phyloP scores from a whole-genome alignment of 306 rosid genomes.

The Prunus mume region DNA sequence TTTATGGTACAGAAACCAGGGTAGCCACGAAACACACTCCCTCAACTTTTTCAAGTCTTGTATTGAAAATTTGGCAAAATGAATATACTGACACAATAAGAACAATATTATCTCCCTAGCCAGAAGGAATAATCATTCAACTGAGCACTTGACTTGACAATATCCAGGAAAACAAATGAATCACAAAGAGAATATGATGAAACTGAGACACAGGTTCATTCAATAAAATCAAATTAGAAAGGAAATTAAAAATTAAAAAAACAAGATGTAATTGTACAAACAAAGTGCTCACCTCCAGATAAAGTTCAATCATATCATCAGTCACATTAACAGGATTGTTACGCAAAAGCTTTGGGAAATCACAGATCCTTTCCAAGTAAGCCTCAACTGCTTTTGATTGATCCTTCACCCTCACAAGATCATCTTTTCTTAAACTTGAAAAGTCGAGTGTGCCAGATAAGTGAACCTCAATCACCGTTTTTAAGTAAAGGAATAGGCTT shows the following conservation, averaged over 20 bases:
- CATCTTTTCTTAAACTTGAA: constrained; percentile 52
- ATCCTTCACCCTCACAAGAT: constrained; percentile 43
- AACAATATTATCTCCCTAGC: constrained; percentile 13
- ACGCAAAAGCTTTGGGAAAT: constrained; percentile 74
- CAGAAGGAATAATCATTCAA: constrained; percentile 11
- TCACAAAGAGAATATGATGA: constrained; percentile 7
- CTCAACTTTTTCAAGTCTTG: background rate
- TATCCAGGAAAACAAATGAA: constrained; percentile 6
- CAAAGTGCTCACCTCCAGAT: constrained; percentile 72
- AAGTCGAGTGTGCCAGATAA: constrained; percentile 76
- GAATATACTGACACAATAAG: constrained; percentile 3
- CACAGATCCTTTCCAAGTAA: constrained; percentile 69
- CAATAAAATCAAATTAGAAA: background rate
- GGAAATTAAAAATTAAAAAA: background rate
- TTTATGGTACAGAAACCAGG: background rate
- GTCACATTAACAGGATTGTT: constrained; percentile 71
- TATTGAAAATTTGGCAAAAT: background rate
- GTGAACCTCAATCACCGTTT: constrained; percentile 86
- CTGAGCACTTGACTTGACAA: constrained; percentile 14
- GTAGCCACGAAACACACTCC: background rate
- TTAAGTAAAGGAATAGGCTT: constrained; percentile 86
- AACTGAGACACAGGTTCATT: constrained; percentile 10
- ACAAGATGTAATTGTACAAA: constrained; percentile 9
- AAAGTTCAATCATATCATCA: constrained; percentile 90
- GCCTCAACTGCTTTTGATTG: constrained; percentile 50